Base-by-base conservation (phyloP, 2,329 filamentous ascomycete species). In the Huntiella moniliformis region DNA sequence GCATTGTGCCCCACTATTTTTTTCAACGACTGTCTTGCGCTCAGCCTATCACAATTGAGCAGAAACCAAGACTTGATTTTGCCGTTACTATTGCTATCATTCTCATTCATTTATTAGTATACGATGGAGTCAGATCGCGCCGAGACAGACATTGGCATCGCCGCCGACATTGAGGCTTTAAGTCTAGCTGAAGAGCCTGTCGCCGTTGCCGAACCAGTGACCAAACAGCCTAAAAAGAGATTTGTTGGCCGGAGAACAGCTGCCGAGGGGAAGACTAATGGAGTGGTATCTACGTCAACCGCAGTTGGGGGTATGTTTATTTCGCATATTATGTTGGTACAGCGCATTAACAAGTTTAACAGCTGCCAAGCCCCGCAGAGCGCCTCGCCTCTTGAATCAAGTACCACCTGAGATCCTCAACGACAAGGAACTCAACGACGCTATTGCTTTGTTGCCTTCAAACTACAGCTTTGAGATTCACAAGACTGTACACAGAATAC, bases 381-480 rank as follows among this genome's bases (percentile, higher is more conserved):
- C 78, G 12, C 79, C 83, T 1, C 73, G 91, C 52, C 74, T 86
- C n/a, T 63, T 96, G 50, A 96, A 95, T 59, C 83, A 91, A 57
- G 82, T 98, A 1, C 88, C 91, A 2, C 70, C 78, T 12, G 81
- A 88, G 52, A 94, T 98, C 52, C 68, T 91, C 15, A 72, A 93
- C 52, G 81, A 98, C 56, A 68, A 77, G 41, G 82, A 81, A 41
- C 82, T 98, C 56, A 88, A 88, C 60, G 80, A 78, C 38, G 91
- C 91, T 3, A 86, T 96, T 49, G 70, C 77, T 4, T 72, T 98
- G 31, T 74, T 98, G 2, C 91, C 91, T 1, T 67, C 75, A n/a
- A 98, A 98, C 67, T 98, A 98, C 70, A 88, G 83, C 55, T 98
- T 98, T 60, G 91, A 98, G 65, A 86, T 98, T 47, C 91, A 85